Base-by-base conservation (phyloP, 2,329 filamentous ascomycete genomes). In the Ceratocystiopsis minuta region DNA sequence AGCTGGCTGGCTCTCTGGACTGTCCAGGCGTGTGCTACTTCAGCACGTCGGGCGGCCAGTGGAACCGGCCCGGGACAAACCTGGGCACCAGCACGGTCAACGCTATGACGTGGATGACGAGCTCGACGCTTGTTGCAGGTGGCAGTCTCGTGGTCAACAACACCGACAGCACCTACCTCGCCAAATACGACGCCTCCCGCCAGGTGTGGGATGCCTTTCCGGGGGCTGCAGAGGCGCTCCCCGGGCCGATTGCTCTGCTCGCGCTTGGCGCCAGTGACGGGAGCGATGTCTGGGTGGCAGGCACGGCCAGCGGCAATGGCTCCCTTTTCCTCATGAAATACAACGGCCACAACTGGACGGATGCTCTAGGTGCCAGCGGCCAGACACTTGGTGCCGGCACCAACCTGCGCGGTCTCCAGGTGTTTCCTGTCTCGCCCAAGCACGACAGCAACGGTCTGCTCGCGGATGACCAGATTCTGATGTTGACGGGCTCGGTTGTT, bases 1-100 rank as follows among this genome's bases (percentile, higher is more conserved):
- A 74, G n/a, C 74, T 72, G 31, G 90, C 86, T 16, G 90, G 90
- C 24, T 78, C 80, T 5, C 69, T 96, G 28, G 77, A 74, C 36
- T 98, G 90, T 55, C 76, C 80, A 4, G 78, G 75, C 38, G 72
- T 98, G 18, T 98, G 90, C 60, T 65, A 80, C 45, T 93, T 82
- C 61, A 77, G 80, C 54, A 74, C 77, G 2, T 63, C 72, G 9
- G 67, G 68, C 5, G 70, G 68, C 14, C 79, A 87, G 52, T 98
- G 88, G 88, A 80, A 70, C 52, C 73, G 80, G 34, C 81, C 86
- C 14, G 86, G 85, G 10, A 72, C 70, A 37, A 77, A 72, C 43
- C 59, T 96, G 15, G 64, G 63, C 38, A 34, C 37, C 1, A 88
- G 90, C 6, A 88, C 88, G 17, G 80, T 88, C 34, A 69, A 77